These are phyloP conservation scores for Helicocarpus griseus DNA, from an alignment of 2,329 filamentous ascomycete species.

Conservation along the genomic window DNA sequence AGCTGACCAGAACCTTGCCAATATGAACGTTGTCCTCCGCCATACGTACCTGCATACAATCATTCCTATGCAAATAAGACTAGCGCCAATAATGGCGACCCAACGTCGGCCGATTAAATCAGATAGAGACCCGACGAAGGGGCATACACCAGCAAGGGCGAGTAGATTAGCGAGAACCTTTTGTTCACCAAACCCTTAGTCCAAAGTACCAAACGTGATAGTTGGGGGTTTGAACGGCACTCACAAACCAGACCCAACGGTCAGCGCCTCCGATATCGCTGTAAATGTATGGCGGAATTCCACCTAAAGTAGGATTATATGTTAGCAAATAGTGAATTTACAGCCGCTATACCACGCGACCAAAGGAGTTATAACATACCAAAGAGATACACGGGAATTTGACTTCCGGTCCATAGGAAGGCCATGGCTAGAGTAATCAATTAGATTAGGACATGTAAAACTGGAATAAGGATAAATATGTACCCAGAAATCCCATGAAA, in stretches of 20 bases:
- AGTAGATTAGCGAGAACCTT: slow-evolving; percentile 44
- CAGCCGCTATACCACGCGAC: no score
- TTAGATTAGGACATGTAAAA: no score
- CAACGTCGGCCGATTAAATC: slow-evolving; percentile 54
- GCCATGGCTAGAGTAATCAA: slow-evolving; percentile 53
- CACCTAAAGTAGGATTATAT: slow-evolving; percentile 20
- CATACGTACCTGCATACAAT: no score
- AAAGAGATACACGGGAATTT: slow-evolving; percentile 49
- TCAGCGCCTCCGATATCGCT: slow-evolving; percentile 50
- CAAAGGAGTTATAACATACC: slow-evolving; percentile 24
- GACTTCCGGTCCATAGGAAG: slow-evolving; percentile 52
- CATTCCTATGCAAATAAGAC: slow-evolving; percentile 48
- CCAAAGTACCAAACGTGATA: no score
- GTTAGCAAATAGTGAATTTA: no score
- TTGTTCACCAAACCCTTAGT: no score
- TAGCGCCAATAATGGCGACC: slow-evolving; percentile 47
- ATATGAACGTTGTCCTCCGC: no score
- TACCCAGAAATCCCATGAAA: slow-evolving; percentile 46
- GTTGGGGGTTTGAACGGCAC: slow-evolving; percentile 9
- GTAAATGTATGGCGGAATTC: slow-evolving; percentile 48
- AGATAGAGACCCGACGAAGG: slow-evolving; percentile 57
- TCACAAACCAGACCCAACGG: slow-evolving; percentile 52
- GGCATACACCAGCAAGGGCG: slow-evolving; percentile 46
- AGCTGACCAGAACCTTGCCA: no score
- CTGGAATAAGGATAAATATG: no score